Conservation (phyloP, 208 protist genomes). For the Phytomonas sp. region DNA sequence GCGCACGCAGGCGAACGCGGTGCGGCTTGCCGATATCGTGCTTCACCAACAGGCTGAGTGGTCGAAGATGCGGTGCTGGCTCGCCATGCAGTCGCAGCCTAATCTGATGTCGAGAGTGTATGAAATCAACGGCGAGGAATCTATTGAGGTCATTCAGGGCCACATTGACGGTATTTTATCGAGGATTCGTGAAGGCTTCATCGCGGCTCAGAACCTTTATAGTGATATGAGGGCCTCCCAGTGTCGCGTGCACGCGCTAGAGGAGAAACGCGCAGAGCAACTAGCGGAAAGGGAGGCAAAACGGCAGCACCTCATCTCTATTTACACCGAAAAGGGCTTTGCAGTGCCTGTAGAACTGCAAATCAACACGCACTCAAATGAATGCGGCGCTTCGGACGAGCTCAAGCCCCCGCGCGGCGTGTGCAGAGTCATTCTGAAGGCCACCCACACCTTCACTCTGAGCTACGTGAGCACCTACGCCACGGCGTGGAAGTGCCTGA, state of each 20-base stretch:
- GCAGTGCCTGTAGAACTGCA: constrained; percentile 52
- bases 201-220: constrained; percentile 19
- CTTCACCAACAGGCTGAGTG: constrained; percentile 57
- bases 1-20: constrained; percentile 43
- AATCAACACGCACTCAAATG: constrained; percentile 5
- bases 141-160: constrained; percentile 15
- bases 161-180: constrained; percentile 10
- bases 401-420: constrained; percentile 10
- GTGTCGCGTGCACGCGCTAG: constrained; percentile 24
- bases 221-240: constrained; percentile 32
- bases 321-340: constrained; percentile 70
- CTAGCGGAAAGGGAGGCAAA: constrained; percentile 49
- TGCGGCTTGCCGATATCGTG: constrained; percentile 61
- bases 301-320: constrained; percentile 36
- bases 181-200: background rate
- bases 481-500: constrained; percentile 22
- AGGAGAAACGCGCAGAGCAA: constrained; percentile 28
- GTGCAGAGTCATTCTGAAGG: constrained; percentile 26
- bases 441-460: constrained; percentile 23
- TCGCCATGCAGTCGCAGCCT: constrained; percentile 18
- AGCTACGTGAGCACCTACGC: constrained; percentile 46
- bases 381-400: constrained; percentile 8
- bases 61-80: constrained; percentile 34
- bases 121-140: constrained; percentile 43
- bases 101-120: constrained; percentile 29